phyloP scores from a whole-genome alignment of 148 eudicot species.

The Rhododendron kiyosumense region DNA sequence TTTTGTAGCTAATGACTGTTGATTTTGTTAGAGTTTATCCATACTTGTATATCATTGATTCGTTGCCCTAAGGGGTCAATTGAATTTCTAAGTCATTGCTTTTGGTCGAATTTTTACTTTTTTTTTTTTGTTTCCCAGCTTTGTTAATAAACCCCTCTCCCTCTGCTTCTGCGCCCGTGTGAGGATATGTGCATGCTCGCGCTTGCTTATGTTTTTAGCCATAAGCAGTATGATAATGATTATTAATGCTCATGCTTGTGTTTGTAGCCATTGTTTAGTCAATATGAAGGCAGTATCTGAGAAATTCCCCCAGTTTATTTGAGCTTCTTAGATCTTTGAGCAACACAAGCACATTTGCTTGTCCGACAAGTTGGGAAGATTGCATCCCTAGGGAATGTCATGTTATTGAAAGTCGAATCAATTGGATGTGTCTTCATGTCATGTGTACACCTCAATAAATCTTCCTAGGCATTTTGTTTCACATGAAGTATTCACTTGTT shows the following conservation, averaged over 20 bases:
- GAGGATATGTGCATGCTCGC: background rate
- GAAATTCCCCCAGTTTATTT: background rate
- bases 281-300: background rate
- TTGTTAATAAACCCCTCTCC: background rate
- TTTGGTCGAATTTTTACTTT: background rate
- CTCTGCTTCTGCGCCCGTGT: background rate
- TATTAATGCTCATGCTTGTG: background rate
- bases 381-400: background rate
- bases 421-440: background rate
- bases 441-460: background rate
- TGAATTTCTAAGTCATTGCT: background rate
- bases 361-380: background rate
- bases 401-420: background rate
- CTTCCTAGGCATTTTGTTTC: background rate
- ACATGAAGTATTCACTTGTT: background rate
- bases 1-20: background rate
- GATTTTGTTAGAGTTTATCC: background rate
- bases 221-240: background rate
- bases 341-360: background rate
- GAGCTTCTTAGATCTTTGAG: background rate
- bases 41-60: background rate
- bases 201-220: background rate
- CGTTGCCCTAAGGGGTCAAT: background rate
- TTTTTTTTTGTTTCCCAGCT: background rate
- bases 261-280: background rate